Evolutionary conservation across 305 asterid genomes (phyloP).

Genomic region (Nicotiana rustica): DNA sequence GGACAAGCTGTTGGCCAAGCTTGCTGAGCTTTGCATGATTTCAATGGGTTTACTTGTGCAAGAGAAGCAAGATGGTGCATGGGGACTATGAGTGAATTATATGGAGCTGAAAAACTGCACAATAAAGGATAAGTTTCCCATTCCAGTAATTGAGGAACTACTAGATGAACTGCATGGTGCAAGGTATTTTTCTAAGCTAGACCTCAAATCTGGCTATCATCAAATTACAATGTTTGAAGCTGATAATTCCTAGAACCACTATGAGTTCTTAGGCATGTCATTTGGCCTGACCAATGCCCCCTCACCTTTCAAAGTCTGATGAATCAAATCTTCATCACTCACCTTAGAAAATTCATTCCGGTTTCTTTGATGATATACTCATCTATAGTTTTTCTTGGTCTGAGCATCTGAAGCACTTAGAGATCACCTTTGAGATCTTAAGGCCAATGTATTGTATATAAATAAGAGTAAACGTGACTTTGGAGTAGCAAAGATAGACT

Average conservation of each 20-base stretch:
- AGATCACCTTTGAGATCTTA: too few relatives aligned
- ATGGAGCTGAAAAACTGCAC: neutral
- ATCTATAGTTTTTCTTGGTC: too few relatives aligned
- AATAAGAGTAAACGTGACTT: too few relatives aligned
- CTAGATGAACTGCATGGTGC: constrained; percentile 29
- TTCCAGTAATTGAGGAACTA: constrained; percentile 9
- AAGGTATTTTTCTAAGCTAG: constrained; percentile 2
- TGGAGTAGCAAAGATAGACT: too few relatives aligned
- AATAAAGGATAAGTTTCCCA: constrained; percentile 27
- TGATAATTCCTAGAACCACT: neutral
- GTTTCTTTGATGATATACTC: too few relatives aligned
- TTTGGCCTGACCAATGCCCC: neutral
- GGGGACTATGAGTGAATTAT: constrained; percentile 5
- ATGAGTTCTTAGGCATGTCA: neutral
- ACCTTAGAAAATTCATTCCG: neutral
- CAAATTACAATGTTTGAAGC: neutral
- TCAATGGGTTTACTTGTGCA: too few relatives aligned
- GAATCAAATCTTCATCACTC: neutral
- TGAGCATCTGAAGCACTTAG: too few relatives aligned
- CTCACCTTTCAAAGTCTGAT: constrained; percentile 30
- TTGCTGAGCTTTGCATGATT: too few relatives aligned
- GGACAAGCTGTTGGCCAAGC: too few relatives aligned
- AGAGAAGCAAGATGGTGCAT: neutral
- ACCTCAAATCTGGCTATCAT: neutral
- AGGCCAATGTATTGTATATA: too few relatives aligned